phyloP scores from a whole-genome alignment of 108 stramenopile species.

The Skeletonema potamos region DNA sequence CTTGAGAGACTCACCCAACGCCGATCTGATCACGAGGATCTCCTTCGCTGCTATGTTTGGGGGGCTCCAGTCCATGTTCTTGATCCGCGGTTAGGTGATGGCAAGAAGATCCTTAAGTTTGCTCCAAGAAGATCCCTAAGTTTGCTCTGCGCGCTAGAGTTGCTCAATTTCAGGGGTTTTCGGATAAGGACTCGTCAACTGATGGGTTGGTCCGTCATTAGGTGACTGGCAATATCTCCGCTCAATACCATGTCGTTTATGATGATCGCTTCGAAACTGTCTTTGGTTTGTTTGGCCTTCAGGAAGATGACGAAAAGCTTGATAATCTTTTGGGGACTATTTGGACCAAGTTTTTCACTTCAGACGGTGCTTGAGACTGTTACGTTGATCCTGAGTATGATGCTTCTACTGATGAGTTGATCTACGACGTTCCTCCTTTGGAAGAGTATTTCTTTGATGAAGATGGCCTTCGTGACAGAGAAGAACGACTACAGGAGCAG shows the following conservation, averaged over 20 bases:
- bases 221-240: slow-evolving; percentile 30
- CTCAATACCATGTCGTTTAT: slow-evolving; percentile 55
- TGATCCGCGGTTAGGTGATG: slow-evolving; percentile 37
- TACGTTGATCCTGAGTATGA: too few relatives aligned
- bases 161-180: slow-evolving; percentile 37
- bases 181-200: slow-evolving; percentile 15
- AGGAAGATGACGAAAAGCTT: not conserved
- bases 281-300: not conserved
- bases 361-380: too few relatives aligned
- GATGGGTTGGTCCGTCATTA: slow-evolving; percentile 31
- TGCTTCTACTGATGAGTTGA: too few relatives aligned
- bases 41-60: slow-evolving; percentile 24
- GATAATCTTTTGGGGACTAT: not conserved
- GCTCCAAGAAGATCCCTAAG: slow-evolving; percentile 36
- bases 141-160: slow-evolving; percentile 37
- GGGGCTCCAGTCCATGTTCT: slow-evolving; percentile 47
- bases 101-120: too few relatives aligned
- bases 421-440: too few relatives aligned
- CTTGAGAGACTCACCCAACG: slow-evolving; percentile 2
- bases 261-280: slow-evolving; percentile 51
- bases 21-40: not conserved
- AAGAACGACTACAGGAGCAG: too few relatives aligned
- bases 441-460: too few relatives aligned
- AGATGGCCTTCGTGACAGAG: too few relatives aligned
- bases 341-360: not conserved